Conservation (phyloP, 176 grass and related monocot species). For the Eleusine coracana region DNA sequence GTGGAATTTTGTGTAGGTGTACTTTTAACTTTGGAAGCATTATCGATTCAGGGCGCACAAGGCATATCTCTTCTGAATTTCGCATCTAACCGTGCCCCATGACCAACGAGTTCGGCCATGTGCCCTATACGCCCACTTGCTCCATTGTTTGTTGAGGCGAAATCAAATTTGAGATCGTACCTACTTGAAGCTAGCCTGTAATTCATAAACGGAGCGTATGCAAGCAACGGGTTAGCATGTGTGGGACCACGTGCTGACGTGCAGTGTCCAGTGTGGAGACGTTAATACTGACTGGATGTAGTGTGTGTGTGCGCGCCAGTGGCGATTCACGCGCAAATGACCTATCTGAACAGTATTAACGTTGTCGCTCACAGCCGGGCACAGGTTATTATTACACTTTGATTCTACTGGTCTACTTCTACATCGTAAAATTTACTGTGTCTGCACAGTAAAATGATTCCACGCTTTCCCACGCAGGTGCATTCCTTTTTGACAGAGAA, state of each 20-base stretch:
- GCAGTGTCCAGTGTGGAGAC: neutral
- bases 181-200: neutral
- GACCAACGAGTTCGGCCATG: neutral
- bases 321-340: neutral
- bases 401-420: neutral
- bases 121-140: neutral
- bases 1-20: neutral
- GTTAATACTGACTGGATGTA: too few relatives aligned
- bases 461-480: neutral
- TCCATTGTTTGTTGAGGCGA: neutral
- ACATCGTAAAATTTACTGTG: neutral
- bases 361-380: neutral
- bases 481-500: neutral
- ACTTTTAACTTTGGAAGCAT: conserved; percentile 9
- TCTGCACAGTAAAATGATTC: neutral
- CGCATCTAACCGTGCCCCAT: neutral
- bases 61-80: neutral
- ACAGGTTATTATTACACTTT: neutral
- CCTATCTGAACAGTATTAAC: neutral
- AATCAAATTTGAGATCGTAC: neutral
- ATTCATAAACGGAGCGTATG: neutral
- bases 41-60: neutral
- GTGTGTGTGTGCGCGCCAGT: neutral
- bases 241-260: neutral
- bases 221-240: neutral